Evolutionary conservation across 495 filamentous ascomycete genomes (phyloP).

Genomic region (Hypoxylon subgilvum): DNA sequence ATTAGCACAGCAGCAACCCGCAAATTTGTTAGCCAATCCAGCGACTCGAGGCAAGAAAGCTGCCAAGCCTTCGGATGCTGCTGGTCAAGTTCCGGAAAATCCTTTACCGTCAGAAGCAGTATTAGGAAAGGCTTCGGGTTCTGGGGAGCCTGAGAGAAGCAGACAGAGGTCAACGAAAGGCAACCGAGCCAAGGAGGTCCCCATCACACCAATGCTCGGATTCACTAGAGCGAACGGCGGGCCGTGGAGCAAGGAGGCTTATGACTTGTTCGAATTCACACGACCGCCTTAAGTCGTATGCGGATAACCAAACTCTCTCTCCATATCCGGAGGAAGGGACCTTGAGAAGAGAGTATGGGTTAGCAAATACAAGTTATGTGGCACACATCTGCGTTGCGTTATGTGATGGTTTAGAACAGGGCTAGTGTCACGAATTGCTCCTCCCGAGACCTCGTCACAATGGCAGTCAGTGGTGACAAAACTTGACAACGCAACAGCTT

Average conservation of each 20-base stretch:
- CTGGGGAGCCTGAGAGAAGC: slow-evolving; percentile 9
- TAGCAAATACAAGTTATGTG: slow-evolving; percentile 4
- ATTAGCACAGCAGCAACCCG: slow-evolving; percentile 9
- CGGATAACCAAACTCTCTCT: background rate
- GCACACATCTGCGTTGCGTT: background rate
- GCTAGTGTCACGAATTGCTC: slow-evolving; percentile 3
- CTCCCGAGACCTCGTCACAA: background rate
- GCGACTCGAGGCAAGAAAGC: slow-evolving; percentile 58
- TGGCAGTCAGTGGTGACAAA: background rate
- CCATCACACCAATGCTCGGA: slow-evolving; percentile 37
- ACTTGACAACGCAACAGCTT: background rate
- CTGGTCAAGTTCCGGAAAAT: slow-evolving; percentile 50
- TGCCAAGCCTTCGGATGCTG: slow-evolving; percentile 54
- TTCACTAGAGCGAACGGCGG: slow-evolving; percentile 51
- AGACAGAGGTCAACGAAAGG: slow-evolving; percentile 24
- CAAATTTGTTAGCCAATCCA: slow-evolving; percentile 45
- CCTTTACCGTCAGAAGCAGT: slow-evolving; percentile 42
- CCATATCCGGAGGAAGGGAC: background rate
- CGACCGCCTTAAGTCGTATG: slow-evolving; percentile 39
- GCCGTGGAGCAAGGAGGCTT: slow-evolving; percentile 60
- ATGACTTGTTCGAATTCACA: slow-evolving; percentile 56
- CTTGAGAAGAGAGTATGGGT: background rate
- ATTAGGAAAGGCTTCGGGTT: slow-evolving; percentile 1
- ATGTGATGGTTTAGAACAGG: background rate
- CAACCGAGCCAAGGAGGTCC: slow-evolving; percentile 25